Evolutionary conservation across 2,329 filamentous ascomycete species (phyloP).

Genomic region (Geosmithia flava): DNA sequence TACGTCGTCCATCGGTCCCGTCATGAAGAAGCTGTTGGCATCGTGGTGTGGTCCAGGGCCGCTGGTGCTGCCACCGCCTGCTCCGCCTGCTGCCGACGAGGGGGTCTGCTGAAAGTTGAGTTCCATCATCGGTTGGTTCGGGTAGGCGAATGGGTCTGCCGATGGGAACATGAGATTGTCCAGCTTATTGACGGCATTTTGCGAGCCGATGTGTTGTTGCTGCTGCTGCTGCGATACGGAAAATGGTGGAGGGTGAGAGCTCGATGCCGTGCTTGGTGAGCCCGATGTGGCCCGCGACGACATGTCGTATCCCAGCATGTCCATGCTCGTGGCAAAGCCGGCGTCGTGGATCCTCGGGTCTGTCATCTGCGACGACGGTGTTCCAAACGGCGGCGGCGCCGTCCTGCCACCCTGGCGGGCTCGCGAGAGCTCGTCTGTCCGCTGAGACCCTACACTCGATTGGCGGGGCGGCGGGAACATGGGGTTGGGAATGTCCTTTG

Average conservation of each 20-base stretch:
- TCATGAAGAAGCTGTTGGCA: conserved; percentile 29
- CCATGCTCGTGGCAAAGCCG: conserved; percentile 25
- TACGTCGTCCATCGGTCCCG: conserved; percentile 47
- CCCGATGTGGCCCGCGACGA: conserved; percentile 28
- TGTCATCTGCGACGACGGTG: conserved; percentile 10
- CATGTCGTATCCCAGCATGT: conserved; percentile 32
- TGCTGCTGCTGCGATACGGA: conserved; percentile 16
- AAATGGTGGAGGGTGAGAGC: conserved; percentile 25
- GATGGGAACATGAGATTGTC: conserved; percentile 73
- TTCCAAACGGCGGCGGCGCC: conserved; percentile 8
- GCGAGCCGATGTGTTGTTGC: conserved; percentile 18
- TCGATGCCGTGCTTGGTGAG: conserved; percentile 26
- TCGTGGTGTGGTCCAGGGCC: neutral
- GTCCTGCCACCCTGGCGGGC: conserved; percentile 11
- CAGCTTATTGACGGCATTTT: conserved; percentile 51
- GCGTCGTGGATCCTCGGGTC: conserved; percentile 20
- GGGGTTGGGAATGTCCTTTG: conserved; percentile 14
- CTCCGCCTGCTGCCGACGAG: conserved; percentile 14
- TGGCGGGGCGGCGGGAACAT: conserved; percentile 4
- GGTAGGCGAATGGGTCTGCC: conserved; percentile 67
- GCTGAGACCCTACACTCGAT: conserved; percentile 16
- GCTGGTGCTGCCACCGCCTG: conserved; percentile 10
- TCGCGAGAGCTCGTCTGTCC: conserved; percentile 20
- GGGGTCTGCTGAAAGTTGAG: conserved; percentile 26
- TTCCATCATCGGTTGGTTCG: conserved; percentile 61